Evolutionary conservation across 352 stramenopile species (phyloP).

Genomic region (Thraustochytrium sp.): DNA sequence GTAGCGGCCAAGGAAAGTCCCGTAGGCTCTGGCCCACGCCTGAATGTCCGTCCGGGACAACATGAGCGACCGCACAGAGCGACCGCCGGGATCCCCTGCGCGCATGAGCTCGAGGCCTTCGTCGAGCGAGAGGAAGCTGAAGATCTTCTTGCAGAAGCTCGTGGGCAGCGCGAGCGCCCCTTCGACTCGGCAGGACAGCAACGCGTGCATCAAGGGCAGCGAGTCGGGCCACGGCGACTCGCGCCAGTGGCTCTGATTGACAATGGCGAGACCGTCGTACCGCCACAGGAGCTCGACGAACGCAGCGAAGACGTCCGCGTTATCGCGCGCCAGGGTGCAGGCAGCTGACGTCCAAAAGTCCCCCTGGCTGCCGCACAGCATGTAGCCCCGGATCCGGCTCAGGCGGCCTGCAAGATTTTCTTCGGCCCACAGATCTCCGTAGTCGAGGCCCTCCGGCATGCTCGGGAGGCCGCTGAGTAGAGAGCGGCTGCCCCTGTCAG

Average conservation of each 20-base stretch:
- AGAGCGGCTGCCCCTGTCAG: no score
- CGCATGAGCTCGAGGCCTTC: background rate
- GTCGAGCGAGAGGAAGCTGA: background rate
- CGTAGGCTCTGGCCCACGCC: slow-evolving; percentile 16
- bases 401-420: no score
- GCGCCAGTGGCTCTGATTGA: background rate
- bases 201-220: background rate
- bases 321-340: background rate
- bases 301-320: background rate
- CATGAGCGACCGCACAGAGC: slow-evolving; percentile 10
- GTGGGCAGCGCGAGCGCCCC: no score
- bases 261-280: background rate
- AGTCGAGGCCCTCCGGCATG: no score
- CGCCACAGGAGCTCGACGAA: background rate
- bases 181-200: background rate
- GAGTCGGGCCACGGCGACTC: background rate
- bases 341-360: no score
- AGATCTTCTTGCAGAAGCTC: background rate
- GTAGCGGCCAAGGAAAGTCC: slow-evolving; percentile 5
- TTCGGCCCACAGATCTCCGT: no score
- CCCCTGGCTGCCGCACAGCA: no score
- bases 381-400: no score
- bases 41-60: background rate
- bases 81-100: background rate
- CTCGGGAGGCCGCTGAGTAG: no score